phyloP scores from a whole-genome alignment of 768 basidiomycete species.

The Amanita polypyramis region DNA sequence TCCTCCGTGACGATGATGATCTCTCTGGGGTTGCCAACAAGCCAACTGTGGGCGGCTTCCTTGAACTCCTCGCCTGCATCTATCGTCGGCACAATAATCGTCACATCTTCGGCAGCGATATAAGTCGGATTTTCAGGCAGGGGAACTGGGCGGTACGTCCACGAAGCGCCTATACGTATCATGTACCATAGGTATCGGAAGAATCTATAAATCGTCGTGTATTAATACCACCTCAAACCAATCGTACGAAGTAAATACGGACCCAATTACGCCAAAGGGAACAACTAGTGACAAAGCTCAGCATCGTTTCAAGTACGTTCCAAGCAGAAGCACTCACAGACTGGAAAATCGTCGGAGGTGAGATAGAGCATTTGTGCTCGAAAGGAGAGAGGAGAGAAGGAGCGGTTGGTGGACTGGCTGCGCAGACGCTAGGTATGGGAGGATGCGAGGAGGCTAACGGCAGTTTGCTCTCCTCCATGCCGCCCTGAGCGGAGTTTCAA shows the following conservation, averaged over 20 bases:
- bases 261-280: constrained; percentile 87
- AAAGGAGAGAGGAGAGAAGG: constrained; percentile 24
- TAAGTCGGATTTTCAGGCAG: constrained; percentile 88
- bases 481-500: too few relatives aligned
- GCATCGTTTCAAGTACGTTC: constrained; percentile 9
- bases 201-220: constrained; percentile 41
- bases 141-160: constrained; percentile 81
- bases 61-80: constrained; percentile 95
- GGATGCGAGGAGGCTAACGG: not conserved
- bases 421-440: constrained; percentile 13
- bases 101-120: constrained; percentile 84
- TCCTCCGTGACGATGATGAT: constrained; percentile 69
- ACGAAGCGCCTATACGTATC: constrained; percentile 72
- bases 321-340: constrained; percentile 49
- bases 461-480: too few relatives aligned
- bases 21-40: constrained; percentile 83
- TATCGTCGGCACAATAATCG: constrained; percentile 93
- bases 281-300: constrained; percentile 41
- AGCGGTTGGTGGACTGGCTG: constrained; percentile 21
- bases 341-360: constrained; percentile 82
- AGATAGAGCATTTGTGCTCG: constrained; percentile 64
- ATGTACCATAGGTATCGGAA: constrained; percentile 92
- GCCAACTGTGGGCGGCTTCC: constrained; percentile 87
- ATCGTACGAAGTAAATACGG: constrained; percentile 13
- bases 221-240: not conserved